Evolutionary conservation across 441 rosid genomes (phyloP), one percentile per base, ranked within the genome.

Genomic region (Adansonia grandidieri): DNA sequence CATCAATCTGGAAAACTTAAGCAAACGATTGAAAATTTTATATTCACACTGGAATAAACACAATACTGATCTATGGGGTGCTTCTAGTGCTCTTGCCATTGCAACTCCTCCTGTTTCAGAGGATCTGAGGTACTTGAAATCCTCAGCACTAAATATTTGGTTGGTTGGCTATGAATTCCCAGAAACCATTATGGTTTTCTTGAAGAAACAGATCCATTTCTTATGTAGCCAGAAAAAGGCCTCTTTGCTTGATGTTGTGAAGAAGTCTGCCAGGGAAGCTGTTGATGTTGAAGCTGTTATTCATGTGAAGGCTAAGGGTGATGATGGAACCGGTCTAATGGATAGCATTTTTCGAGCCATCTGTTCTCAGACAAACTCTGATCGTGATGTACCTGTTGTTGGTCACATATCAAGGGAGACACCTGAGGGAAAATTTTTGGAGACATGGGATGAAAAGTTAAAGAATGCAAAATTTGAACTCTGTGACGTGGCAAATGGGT

Each of bases 101-200:
- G 93, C 96, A 64, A 89, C 98, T 0, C 97, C 96, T 54, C 97
- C 97, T 1, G 81, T 86, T 77, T 92, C 94, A 0, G 95, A 92
- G 73, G 97, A 93, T 77, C 76, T 92, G 61, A 89, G 98, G 13
- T 92, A 93, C 77, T 78, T 91, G 76, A 95, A 95, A 75, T 95
- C 98, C 9, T 93, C 98, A 0, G 98, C 98, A 0, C 77, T 95
- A 73, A 92, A 92, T 77, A 86, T 91, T 51, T 95, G 98, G 98
- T 88, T 95, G 85, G 77, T 92, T 56, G 98, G 98, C 24, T 92
- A 91, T 65, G 98, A 95, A 86, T 95, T 95, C 75, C 98, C 98
- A 0, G 98, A 95, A 82, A 95, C 98, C 0, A 91, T 93, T 22
- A 93, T 92, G 95, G 96, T 93, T 74, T 95, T 92, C 83, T 80